phyloP scores from a whole-genome alignment of 768 basidiomycete genomes.

The Tephrocybe sp. region DNA sequence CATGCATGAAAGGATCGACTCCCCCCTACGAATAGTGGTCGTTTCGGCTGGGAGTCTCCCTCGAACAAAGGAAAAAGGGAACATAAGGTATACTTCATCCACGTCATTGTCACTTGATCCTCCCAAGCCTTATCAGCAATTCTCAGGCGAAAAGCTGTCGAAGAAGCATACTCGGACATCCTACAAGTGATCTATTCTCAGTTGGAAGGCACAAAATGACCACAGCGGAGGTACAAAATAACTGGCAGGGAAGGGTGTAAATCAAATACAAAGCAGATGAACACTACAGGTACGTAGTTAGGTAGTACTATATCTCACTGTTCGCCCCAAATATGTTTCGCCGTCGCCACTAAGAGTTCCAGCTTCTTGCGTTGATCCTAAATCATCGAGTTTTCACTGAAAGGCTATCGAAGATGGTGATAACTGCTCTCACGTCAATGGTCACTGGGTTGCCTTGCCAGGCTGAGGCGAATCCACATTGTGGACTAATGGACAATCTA shows the following conservation, averaged over 20 bases:
- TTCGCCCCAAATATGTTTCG: conserved; percentile 41
- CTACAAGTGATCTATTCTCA: background rate
- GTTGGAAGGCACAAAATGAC: too few species aligned
- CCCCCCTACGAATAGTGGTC: background rate
- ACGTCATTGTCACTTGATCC: too few species aligned
- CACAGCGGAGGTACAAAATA: too few species aligned
- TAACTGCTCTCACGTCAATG: conserved; percentile 34
- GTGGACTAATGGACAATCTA: conserved; percentile 53
- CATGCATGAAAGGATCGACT: background rate
- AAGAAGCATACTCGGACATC: background rate
- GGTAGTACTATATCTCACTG: too few species aligned
- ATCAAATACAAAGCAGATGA: too few species aligned
- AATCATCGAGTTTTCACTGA: background rate
- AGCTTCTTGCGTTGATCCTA: conserved; percentile 51
- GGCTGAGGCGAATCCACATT: conserved; percentile 58
- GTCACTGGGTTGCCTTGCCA: conserved; percentile 55
- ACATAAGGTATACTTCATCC: background rate
- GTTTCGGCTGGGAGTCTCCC: background rate
- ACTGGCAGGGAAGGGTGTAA: too few species aligned
- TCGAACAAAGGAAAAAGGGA: conserved; percentile 1
- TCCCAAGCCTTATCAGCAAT: background rate
- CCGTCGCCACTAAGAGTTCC: conserved; percentile 36
- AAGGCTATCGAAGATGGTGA: background rate
- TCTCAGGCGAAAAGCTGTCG: background rate
- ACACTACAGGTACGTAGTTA: too few species aligned